Evolutionary conservation across 192 early-diverging fungal species (phyloP), one percentile per base, ranked within the genome.

Genomic region (Coemansia aciculifera): DNA sequence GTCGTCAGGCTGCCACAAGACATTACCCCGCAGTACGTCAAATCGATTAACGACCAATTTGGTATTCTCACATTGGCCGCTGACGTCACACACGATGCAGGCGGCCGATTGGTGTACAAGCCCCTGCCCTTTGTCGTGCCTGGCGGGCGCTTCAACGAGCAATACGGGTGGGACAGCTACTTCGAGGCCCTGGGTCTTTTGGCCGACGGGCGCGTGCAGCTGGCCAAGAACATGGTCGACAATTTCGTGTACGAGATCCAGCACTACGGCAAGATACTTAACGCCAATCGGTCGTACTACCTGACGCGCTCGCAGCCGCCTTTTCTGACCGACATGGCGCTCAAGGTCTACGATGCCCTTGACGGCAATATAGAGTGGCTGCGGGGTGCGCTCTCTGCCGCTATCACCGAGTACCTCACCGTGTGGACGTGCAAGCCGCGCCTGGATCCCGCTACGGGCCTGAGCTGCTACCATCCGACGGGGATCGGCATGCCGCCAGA

Each of bases 121-220:
- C 91, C 91, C 37, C 89, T 95, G 21, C 94, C 95, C 0, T 99
- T 99, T 73, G 93, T 97, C 15, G 97, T 99, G 0, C 98, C 96
- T 0, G 98, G 98, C 13, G 98, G 98, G 17, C 88, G 98, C 10
- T 99, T 98, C 85, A 99, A 98, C 75, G 98, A 99, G 80, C 97
- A 96, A 90, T 99, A 99, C 77, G 96, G 95, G 0, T 99, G 98
- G 98, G 98, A 99, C 77, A 90, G 88, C 56, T 97, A 97, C 77
- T 98, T 98, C 85, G 95, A 96, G 72, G 85, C 92, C 0, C 79
- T 98, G 3, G 98, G 95, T 7, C 76, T 99, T 38, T 69, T 96
- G 36, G 85, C 89, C 11, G 96, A 99, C 80, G 92, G 90, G 12
- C 90, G 94, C 23, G 63, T 91, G 12, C 91, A 94, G 65, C 78